Conservation (phyloP, 176 grass and related monocot genomes). For the Musa beccarii region DNA sequence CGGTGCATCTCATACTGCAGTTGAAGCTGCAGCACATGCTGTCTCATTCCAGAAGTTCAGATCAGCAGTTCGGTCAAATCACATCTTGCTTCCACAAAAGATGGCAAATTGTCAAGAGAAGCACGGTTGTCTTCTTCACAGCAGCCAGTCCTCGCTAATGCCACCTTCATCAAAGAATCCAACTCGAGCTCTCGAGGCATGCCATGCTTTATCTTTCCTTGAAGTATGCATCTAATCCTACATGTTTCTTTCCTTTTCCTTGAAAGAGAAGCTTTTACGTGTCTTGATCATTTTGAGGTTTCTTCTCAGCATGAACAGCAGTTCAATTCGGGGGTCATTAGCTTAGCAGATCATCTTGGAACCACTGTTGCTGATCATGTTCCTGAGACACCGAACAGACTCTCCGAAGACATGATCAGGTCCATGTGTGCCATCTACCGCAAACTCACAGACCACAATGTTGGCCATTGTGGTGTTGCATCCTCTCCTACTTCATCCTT, state of each 20-base stretch:
- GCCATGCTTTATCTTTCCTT: constrained; percentile 63
- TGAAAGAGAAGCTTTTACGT: neutral
- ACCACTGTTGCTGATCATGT: constrained; percentile 82
- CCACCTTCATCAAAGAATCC: constrained; percentile 61
- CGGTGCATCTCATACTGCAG: constrained; percentile 18
- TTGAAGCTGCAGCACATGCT: constrained; percentile 19
- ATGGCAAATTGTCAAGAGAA: constrained; percentile 30
- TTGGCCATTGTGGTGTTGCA: constrained; percentile 29
- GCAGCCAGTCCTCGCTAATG: constrained; percentile 81
- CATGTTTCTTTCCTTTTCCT: neutral
- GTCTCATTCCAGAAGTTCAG: constrained; percentile 36
- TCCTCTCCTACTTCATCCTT: constrained; percentile 90
- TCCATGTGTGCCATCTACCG: constrained; percentile 69
- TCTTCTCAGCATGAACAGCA: constrained; percentile 42
- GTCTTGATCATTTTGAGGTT: neutral
- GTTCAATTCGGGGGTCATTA: constrained; percentile 40
- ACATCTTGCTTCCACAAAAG: constrained; percentile 33
- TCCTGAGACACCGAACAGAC: constrained; percentile 77
- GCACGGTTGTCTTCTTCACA: constrained; percentile 21
- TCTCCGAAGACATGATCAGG: constrained; percentile 90
- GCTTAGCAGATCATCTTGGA: constrained; percentile 86
- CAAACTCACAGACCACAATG: constrained; percentile 33
- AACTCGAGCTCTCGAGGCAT: constrained; percentile 62
- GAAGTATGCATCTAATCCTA: constrained; percentile 37
- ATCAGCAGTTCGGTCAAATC: constrained; percentile 30